phyloP scores from a whole-genome alignment of 108 stramenopile species.

The Fragilariopsis cylindrus region DNA sequence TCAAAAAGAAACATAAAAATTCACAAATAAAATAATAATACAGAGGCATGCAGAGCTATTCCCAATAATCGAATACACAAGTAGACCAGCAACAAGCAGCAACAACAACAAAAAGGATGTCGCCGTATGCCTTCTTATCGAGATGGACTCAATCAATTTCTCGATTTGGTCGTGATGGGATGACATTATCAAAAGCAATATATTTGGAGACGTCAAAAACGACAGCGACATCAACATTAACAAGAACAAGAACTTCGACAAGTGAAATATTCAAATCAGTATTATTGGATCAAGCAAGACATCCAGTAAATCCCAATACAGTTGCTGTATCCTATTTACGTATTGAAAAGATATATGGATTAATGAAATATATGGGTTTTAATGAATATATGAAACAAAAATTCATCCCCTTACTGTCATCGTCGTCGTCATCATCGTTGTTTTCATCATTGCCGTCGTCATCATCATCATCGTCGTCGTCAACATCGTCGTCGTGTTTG shows the following conservation, averaged over 20 bases:
- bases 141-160: conserved; percentile 16
- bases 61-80: no score
- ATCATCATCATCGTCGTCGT: neutral
- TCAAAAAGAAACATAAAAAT: no score
- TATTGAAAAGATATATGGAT: conserved; percentile 41
- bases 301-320: conserved; percentile 14
- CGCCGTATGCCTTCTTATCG: neutral
- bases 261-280: conserved; percentile 12
- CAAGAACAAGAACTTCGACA: neutral
- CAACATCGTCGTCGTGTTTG: neutral
- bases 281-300: conserved; percentile 31
- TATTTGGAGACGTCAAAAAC: neutral
- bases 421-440: neutral
- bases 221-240: neutral
- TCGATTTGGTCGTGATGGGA: conserved; percentile 26
- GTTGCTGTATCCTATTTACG: conserved; percentile 40
- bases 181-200: conserved; percentile 23
- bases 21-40: no score
- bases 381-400: conserved; percentile 39
- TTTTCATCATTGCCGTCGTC: neutral
- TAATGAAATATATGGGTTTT: conserved; percentile 51
- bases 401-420: neutral
- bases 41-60: no score
- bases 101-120: no score
- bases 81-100: no score